Conservation (phyloP, 2,329 filamentous ascomycete genomes). For the Metarhizium guizhouense region DNA sequence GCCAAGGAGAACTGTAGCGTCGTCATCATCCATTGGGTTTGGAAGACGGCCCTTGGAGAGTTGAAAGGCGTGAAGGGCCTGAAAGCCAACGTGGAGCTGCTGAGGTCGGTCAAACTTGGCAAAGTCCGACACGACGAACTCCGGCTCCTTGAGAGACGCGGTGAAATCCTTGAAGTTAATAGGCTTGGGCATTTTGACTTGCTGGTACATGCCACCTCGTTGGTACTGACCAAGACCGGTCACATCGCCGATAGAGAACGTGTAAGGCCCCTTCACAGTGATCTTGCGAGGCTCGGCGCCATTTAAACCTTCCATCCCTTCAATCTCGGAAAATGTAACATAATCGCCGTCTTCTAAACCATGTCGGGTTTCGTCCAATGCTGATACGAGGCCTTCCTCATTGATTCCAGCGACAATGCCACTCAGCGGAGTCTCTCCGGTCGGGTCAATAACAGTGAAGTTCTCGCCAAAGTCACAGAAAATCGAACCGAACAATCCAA, state of each 20-base stretch:
- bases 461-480: constrained; percentile 97
- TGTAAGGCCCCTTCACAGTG: constrained; percentile 91
- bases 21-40: constrained; percentile 72
- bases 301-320: constrained; percentile 88
- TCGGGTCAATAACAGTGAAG: constrained; percentile 84
- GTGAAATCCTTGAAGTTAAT: constrained; percentile 80
- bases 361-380: constrained; percentile 88
- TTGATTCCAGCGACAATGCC: constrained; percentile 89
- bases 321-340: constrained; percentile 86
- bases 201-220: constrained; percentile 80
- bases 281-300: constrained; percentile 78
- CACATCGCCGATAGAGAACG: constrained; percentile 93
- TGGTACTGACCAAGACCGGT: constrained; percentile 79
- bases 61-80: constrained; percentile 81
- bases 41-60: constrained; percentile 69
- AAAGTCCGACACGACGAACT: constrained; percentile 87
- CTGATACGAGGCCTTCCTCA: constrained; percentile 83
- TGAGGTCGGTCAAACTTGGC: constrained; percentile 94
- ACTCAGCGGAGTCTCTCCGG: constrained; percentile 76
- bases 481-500: constrained; percentile 87
- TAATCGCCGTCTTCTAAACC: constrained; percentile 94
- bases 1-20: constrained; percentile 69
- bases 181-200: constrained; percentile 97
- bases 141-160: constrained; percentile 72
- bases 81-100: constrained; percentile 85